Conservation (phyloP, 768 basidiomycete genomes). For the Boletus eberwhitei region DNA sequence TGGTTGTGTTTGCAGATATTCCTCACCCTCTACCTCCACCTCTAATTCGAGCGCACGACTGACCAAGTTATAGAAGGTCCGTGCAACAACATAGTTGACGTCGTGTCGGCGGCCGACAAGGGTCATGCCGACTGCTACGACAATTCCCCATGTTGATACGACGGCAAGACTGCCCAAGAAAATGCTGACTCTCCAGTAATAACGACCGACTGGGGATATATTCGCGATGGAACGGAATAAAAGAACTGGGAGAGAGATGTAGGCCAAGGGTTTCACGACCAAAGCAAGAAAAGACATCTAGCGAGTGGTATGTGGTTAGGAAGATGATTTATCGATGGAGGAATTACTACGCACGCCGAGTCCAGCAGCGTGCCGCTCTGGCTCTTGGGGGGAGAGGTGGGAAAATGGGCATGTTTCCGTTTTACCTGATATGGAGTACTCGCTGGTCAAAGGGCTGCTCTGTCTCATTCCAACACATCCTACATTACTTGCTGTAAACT, state of each 20-base stretch:
- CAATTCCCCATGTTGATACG: constrained; percentile 68
- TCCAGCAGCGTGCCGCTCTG: constrained; percentile 22
- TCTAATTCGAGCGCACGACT: constrained; percentile 60
- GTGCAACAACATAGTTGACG: constrained; percentile 79
- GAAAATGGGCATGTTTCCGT: constrained; percentile 21
- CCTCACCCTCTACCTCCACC: constrained; percentile 82
- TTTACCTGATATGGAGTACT: background rate
- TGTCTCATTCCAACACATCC: too few relatives aligned
- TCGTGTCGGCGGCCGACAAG: constrained; percentile 69
- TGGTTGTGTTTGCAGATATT: constrained; percentile 70
- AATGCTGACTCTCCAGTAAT: constrained; percentile 68
- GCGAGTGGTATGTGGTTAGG: constrained; percentile 14
- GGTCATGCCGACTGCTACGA: constrained; percentile 63
- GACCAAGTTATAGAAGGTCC: constrained; percentile 73
- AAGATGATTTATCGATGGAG: constrained; percentile 11
- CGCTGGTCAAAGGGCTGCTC: background rate
- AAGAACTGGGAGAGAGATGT: constrained; percentile 70
- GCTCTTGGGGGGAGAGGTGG: constrained; percentile 28
- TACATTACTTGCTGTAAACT: background rate
- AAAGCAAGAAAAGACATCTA: constrained; percentile 62
- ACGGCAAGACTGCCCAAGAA: constrained; percentile 71
- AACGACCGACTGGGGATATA: constrained; percentile 54
- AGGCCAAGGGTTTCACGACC: constrained; percentile 69
- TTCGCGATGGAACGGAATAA: constrained; percentile 59
- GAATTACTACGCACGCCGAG: constrained; percentile 23